Conservation (phyloP, 805 yeast species). For the Kazachstania viticola region DNA sequence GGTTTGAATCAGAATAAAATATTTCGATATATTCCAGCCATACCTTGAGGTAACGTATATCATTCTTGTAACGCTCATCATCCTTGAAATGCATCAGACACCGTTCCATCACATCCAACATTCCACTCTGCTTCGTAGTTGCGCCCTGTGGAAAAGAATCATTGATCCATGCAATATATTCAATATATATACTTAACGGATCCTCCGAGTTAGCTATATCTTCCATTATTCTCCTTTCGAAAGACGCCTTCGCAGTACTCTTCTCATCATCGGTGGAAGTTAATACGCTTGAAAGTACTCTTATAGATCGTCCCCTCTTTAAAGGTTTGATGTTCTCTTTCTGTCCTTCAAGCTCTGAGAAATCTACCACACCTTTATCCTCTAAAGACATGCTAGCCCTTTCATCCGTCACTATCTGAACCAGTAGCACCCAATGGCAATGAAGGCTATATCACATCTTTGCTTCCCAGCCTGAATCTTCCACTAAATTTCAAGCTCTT, state of each 20-base stretch:
- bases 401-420: no score
- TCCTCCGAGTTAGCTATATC: constrained; percentile 57
- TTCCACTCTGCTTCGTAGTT: constrained; percentile 48
- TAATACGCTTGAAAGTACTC: constrained; percentile 37
- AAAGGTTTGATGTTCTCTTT: constrained; percentile 71
- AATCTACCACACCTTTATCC: constrained; percentile 12
- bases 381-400: no score
- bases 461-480: no score
- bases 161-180: constrained; percentile 61
- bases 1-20: constrained; percentile 32
- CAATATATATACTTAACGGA: constrained; percentile 61
- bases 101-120: constrained; percentile 53
- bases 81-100: constrained; percentile 62
- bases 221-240: constrained; percentile 35
- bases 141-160: constrained; percentile 53
- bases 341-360: constrained; percentile 41
- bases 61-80: constrained; percentile 57
- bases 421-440: no score
- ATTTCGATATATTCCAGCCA: constrained; percentile 68
- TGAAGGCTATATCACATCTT: no score
- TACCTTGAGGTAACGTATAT: constrained; percentile 61
- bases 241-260: constrained; percentile 15
- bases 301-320: constrained; percentile 57
- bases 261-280: constrained; percentile 9
- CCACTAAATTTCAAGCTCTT: no score